These are phyloP conservation scores for Pseudonitzschia multiseries DNA, from an alignment of 108 stramenopile genomes.

Conservation along the genomic window DNA sequence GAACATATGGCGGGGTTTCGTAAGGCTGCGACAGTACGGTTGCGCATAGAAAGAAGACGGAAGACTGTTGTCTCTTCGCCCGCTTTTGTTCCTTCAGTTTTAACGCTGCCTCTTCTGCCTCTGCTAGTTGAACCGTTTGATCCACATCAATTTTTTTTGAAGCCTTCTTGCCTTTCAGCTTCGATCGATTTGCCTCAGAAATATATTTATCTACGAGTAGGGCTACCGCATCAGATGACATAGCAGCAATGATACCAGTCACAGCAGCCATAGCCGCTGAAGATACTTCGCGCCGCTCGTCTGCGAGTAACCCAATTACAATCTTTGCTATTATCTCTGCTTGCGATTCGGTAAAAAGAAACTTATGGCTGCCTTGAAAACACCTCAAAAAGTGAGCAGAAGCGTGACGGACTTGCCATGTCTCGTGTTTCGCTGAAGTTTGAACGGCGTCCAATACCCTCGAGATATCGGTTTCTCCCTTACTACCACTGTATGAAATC, in stretches of 20 bases:
- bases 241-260: slow-evolving; percentile 80
- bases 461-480: slow-evolving; percentile 56
- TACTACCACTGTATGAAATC: slow-evolving; percentile 55
- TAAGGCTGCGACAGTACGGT: slow-evolving; percentile 80
- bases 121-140: neutral
- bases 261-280: slow-evolving; percentile 78
- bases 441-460: slow-evolving; percentile 56
- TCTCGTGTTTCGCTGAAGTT: slow-evolving; percentile 51
- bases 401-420: slow-evolving; percentile 89
- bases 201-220: slow-evolving; percentile 71
- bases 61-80: slow-evolving; percentile 70
- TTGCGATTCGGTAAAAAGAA: slow-evolving; percentile 66
- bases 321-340: slow-evolving; percentile 48
- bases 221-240: slow-evolving; percentile 47
- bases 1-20: slow-evolving; percentile 81
- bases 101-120: slow-evolving; percentile 39
- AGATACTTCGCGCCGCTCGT: slow-evolving; percentile 84
- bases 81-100: slow-evolving; percentile 58
- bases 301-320: slow-evolving; percentile 66
- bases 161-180: slow-evolving; percentile 64
- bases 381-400: slow-evolving; percentile 79
- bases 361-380: slow-evolving; percentile 85
- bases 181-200: slow-evolving; percentile 63
- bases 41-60: slow-evolving; percentile 82
- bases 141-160: slow-evolving; percentile 1